Percentiles rank a stretch among this genome's conserved stretches.
phyloP scores from a whole-genome alignment of 805 yeast species.

The Wickerhamomyces subpelliculosus region DNA sequence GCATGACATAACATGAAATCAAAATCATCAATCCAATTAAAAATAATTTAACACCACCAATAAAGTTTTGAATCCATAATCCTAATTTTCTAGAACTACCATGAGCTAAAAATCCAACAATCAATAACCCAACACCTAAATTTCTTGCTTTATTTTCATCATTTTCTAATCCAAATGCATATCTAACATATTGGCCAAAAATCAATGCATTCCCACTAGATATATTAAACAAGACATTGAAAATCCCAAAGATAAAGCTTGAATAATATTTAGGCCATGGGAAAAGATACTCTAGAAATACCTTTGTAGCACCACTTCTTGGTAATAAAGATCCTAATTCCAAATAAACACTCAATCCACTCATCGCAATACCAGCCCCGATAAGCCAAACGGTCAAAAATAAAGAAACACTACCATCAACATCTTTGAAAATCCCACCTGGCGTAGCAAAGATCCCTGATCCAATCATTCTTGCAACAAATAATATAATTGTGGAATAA shows the following conservation, averaged over 20 bases:
- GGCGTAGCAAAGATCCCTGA: neutral
- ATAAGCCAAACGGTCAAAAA: conserved; percentile 56
- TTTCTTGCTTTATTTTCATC: conserved; percentile 29
- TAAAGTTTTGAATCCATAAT: conserved; percentile 46
- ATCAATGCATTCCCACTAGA: conserved; percentile 47
- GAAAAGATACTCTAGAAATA: conserved; percentile 58
- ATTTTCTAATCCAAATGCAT: conserved; percentile 33
- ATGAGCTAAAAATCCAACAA: conserved; percentile 36
- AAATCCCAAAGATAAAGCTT: conserved; percentile 40
- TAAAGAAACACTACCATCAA: conserved; percentile 57
- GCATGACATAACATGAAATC: conserved; percentile 49
- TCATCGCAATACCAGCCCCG: conserved; percentile 52
- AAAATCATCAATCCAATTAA: conserved; percentile 44
- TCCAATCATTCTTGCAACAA: conserved; percentile 3
- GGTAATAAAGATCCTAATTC: conserved; percentile 66
- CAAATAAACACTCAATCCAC: conserved; percentile 56
- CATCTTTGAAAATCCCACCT: conserved; percentile 29
- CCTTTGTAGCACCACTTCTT: conserved; percentile 66
- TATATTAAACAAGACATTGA: conserved; percentile 46
- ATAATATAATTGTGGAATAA: conserved; percentile 1
- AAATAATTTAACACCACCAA: conserved; percentile 53
- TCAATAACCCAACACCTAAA: conserved; percentile 33
- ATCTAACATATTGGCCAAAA: conserved; percentile 50
- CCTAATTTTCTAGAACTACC: conserved; percentile 54
- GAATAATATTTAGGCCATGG: conserved; percentile 48